Conservation (phyloP, 148 eudicot species). For the Rhododendron molle region DNA sequence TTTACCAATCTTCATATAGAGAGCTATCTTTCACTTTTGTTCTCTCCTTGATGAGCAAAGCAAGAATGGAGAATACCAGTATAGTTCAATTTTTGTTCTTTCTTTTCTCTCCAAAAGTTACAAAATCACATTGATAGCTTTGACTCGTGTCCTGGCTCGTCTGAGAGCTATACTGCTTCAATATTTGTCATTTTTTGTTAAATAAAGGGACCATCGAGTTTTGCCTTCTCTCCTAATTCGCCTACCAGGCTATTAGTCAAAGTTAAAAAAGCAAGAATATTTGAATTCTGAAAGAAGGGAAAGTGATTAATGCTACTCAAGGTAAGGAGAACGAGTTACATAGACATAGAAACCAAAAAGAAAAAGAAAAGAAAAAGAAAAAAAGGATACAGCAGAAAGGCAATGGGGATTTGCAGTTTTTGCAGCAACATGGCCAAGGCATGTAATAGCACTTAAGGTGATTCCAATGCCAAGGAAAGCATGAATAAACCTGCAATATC, state of each 20-base stretch:
- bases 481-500: slow-evolving; percentile 50
- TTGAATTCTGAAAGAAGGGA: background rate
- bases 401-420: slow-evolving; percentile 18
- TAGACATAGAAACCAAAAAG: background rate
- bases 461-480: slow-evolving; percentile 39
- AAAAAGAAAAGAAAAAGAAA: background rate
- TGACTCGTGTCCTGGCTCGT: background rate
- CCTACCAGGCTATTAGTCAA: background rate
- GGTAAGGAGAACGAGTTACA: background rate
- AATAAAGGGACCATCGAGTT: background rate
- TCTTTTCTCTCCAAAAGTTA: too few relatives aligned
- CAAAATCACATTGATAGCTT: background rate
- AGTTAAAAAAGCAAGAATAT: background rate
- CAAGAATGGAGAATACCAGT: too few relatives aligned
- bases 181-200: background rate
- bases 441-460: slow-evolving; percentile 30
- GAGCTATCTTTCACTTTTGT: background rate
- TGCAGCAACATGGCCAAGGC: slow-evolving; percentile 46
- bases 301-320: background rate
- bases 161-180: background rate
- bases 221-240: background rate
- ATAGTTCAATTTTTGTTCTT: too few relatives aligned
- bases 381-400: slow-evolving; percentile 48
- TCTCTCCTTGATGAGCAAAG: background rate
- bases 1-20: background rate